These are phyloP conservation scores for Geotrichum histeridarum DNA, from an alignment of 1,139 yeast genomes.

Conservation along the genomic window DNA sequence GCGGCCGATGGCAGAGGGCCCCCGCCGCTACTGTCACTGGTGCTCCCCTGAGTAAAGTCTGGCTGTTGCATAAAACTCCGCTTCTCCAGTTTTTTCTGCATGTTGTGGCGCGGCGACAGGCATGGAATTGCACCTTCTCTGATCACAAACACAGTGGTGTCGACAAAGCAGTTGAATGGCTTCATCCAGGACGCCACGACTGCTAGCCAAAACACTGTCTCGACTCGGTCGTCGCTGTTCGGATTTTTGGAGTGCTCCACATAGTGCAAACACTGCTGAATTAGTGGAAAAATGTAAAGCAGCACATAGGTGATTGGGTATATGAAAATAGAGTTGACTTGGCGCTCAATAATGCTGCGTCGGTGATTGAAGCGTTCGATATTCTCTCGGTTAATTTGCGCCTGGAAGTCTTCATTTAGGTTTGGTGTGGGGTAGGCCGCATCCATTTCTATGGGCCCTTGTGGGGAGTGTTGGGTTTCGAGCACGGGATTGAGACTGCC, in stretches of 20 bases:
- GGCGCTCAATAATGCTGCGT: constrained; percentile 64
- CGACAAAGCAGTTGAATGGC: constrained; percentile 75
- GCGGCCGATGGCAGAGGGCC: neutral
- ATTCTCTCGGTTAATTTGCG: constrained; percentile 43
- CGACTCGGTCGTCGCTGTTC: neutral
- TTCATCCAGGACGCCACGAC: constrained; percentile 69
- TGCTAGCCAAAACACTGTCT: constrained; percentile 61
- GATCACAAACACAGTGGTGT: constrained; percentile 65
- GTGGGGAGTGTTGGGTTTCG: neutral
- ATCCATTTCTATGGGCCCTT: neutral
- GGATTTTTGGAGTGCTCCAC: constrained; percentile 23
- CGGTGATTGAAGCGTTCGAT: constrained; percentile 55
- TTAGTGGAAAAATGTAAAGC: constrained; percentile 76
- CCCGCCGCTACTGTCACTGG: neutral
- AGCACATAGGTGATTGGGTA: constrained; percentile 79
- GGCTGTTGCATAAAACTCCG: neutral
- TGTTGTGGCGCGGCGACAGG: constrained; percentile 6
- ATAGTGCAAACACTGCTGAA: constrained; percentile 59
- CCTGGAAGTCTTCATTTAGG: constrained; percentile 45
- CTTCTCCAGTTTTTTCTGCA: neutral
- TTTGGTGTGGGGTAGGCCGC: constrained; percentile 1
- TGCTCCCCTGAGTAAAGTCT: neutral
- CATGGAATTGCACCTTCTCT: constrained; percentile 47
- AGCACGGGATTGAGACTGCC: constrained; percentile 3
- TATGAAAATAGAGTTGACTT: constrained; percentile 72